phyloP scores from a whole-genome alignment of 1,284 basidiomycete species.

The Ustilago nuda region DNA sequence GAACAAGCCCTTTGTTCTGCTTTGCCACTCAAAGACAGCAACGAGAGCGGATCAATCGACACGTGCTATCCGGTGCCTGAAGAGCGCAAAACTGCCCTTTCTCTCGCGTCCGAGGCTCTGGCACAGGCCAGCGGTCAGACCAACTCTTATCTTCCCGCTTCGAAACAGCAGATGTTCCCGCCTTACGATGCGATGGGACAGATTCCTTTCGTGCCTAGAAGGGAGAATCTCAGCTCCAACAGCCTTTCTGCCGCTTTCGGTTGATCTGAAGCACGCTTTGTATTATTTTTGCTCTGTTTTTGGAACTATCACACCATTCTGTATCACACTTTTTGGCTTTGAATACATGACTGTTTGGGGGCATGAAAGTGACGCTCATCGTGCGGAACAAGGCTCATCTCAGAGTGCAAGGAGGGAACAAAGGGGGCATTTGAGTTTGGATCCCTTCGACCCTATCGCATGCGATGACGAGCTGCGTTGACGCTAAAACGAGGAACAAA shows the following conservation, averaged over 20 bases:
- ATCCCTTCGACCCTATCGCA: background rate
- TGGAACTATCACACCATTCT: constrained; percentile 17
- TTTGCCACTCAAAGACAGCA: constrained; percentile 13
- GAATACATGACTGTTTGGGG: background rate
- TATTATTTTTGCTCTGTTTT: constrained; percentile 23
- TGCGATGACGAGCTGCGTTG: constrained; percentile 2
- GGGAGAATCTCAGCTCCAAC: constrained; percentile 28
- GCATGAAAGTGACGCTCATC: background rate
- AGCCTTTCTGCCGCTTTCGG: constrained; percentile 42
- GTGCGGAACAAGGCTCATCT: no score
- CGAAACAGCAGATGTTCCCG: constrained; percentile 1
- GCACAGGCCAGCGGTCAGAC: constrained; percentile 18
- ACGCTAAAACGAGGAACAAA: constrained; percentile 1
- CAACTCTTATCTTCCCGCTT: background rate
- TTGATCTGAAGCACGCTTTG: constrained; percentile 16
- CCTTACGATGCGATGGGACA: constrained; percentile 30
- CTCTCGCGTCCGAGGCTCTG: constrained; percentile 2
- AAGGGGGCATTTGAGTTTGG: constrained; percentile 8
- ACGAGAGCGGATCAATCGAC: background rate
- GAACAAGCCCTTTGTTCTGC: background rate
- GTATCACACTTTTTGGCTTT: background rate
- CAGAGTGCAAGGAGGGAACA: constrained; percentile 6
- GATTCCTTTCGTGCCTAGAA: constrained; percentile 16
- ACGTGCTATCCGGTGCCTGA: constrained; percentile 15
- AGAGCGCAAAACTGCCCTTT: background rate